Base-by-base conservation (phyloP, 163 green algal genomes). In the Volvox carteri region DNA sequence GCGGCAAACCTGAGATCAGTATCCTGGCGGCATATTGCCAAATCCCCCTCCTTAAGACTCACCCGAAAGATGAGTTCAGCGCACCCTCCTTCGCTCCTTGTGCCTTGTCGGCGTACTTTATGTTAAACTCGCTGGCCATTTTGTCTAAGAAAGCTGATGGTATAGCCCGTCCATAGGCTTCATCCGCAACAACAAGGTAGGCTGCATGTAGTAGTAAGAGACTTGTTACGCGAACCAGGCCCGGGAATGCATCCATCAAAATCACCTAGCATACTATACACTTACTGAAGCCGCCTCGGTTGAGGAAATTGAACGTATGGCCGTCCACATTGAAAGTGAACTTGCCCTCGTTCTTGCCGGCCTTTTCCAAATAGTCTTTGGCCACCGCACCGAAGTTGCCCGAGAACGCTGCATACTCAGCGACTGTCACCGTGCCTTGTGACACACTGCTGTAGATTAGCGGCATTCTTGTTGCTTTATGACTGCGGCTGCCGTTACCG, bases 241-340 rank as follows among this genome's bases (percentile, higher is more conserved):
- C 28, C 12, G n/a, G 65, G 28, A 46, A 48, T 12, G 30, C 30
- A 75, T 48, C 65, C 30, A 75, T 75, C 65, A 75, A 12, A 46
- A 48, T 1, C 33, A 16, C 65, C 33, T 35, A 5, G 65, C 3
- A 48, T 46, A 46, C 23, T 65, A 65, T 73, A 25, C 12, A 92
- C 93, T 94, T 58, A 95, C 93, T 92, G 77, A 91, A 94, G 18
- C 92, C 93, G 6, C 84, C 85, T 18, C 93, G 86, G 21, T 90
- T 88, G 3, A 95, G 80, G 73, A 95, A 95, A 84, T 92, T 93
- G 83, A 95, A 94, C 8, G 93, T 92, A 65, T 95, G 91, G 41
- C 85, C 85, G 58, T 95, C 93, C 2, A 95, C 92, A 44, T 85
- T 92, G 87, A 94, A 94, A 1, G 90, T 91, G 70, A 93, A 95